Percentiles rank a stretch among this genome's conserved stretches.
Conservation (phyloP, 202 grass and related monocot genomes). For the Saccharum hybrid region DNA sequence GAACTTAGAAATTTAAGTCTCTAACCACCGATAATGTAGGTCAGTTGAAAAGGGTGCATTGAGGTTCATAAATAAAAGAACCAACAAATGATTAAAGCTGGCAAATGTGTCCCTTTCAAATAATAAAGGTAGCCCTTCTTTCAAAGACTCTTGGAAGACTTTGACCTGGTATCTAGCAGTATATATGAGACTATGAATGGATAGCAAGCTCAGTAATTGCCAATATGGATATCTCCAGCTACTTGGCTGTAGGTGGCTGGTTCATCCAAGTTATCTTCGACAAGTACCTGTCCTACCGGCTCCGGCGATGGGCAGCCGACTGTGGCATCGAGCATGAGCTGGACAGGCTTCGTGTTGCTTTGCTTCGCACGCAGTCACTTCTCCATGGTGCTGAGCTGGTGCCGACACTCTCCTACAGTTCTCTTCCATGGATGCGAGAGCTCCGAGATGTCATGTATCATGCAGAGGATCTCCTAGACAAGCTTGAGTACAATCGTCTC, state of each 20-base stretch:
- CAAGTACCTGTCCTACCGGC: conserved; percentile 57
- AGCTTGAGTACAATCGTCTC: conserved; percentile 58
- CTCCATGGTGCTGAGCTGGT: conserved; percentile 43
- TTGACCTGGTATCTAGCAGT: background rate
- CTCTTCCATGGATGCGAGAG: conserved; percentile 43
- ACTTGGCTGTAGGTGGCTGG: conserved; percentile 54
- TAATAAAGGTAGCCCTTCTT: background rate
- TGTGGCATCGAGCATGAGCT: conserved; percentile 55
- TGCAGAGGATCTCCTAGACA: conserved; percentile 68
- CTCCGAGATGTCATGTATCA: conserved; percentile 54
- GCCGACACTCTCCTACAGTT: conserved; percentile 29
- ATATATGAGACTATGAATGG: background rate
- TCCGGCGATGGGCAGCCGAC: conserved; percentile 51
- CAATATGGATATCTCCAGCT: conserved; percentile 50
- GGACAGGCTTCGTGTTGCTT: conserved; percentile 48
- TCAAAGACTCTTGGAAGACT: background rate
- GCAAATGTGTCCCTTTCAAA: conserved; percentile 29
- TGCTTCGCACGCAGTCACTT: conserved; percentile 55
- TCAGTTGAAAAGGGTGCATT: background rate
- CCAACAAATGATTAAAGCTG: background rate
- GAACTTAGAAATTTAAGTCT: background rate
- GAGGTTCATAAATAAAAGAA: background rate
- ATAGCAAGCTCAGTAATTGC: conserved; percentile 19
- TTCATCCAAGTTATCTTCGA: conserved; percentile 80
- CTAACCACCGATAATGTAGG: background rate